Base-by-base conservation (phyloP, 176 grass and related monocot genomes). In the Ananas comosus region DNA sequence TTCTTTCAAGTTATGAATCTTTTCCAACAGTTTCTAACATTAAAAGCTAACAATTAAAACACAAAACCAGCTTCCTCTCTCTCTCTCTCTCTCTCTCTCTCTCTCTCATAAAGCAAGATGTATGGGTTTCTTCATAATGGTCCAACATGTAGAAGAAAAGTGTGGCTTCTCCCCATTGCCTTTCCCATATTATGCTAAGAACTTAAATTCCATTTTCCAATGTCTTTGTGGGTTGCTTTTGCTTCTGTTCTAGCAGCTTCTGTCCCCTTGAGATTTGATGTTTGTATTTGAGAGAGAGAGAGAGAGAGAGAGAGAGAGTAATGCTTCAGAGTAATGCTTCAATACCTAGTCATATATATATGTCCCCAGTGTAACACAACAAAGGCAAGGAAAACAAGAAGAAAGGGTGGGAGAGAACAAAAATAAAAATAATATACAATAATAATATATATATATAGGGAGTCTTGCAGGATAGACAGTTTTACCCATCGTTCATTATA, bases 121-220 rank as follows among this genome's bases (percentile, higher is more conserved):
- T 42, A 42, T 42, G 5, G 33, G 33, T 42, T 42, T 42, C 33
- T 42, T 42, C 33, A 42, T 49, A 29, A 51, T 48, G 49, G 27
- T 76, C 48, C 69, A 66, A 19, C 75, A 78, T 57, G 11, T 48
- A 78, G 69, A 78, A 48, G 65, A 65, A 48, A 78, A 70, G 65
- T 61, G 75, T 25, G 14, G 51, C 59, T n/a, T 78, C 50, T 56
- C 49, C 21, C 49, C 63, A 66, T 11, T 78, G 75, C 61, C 61
- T 78, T 70, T 59, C 75, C 64, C 0, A 78, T 48, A 54, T 23
- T 27, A 78, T 70, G 75, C 51, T 48, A 78, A 58, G 48, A 59
- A 77, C 50, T 68, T 51, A 47, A 69, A 42, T 42, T 42, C 33
- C 33, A 42, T 52, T 69, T 77, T 57, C 65, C 75, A 53, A 78